Base-by-base conservation (phyloP, 331 rosid species). In the Acacia concinna region DNA sequence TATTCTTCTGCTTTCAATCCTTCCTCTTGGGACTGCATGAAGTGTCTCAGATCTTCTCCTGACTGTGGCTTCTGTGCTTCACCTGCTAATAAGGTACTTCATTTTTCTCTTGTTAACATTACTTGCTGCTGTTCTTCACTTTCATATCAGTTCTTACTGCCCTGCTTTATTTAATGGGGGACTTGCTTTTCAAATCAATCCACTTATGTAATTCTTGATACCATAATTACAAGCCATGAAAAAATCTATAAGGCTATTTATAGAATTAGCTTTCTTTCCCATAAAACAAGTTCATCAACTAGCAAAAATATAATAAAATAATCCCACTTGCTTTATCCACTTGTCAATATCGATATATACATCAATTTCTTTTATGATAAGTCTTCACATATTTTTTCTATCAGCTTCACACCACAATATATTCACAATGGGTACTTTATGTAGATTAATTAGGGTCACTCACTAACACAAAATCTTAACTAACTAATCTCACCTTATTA, bases 31-130 rank as follows among this genome's bases (percentile, higher is more conserved):
- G 81, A 88, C 75, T 90, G 92, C 37, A 84, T 79, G 83, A 85
- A 57, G 63, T 90, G 95, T 62, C 84, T 90, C 23, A 78, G 79
- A 82, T 77, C 92, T 68, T 86, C 88, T 52, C 84, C 89, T 25
- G 60, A 25, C 0, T 87, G 90, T 78, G 92, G 95, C 9, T 90
- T 88, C 43, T 90, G 92, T 80, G 91, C 91, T 57, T 83, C 92
- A 20, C 5, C 23, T 20, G 3, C 68, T 34, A 71, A 82, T 56
- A 88, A 86, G 90, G 90, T 88, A 86, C 52, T 88, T 82, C 52
- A 28, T 49, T 1, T 21, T 15, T 1, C 23, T 62, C 68, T 31
- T 62, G 11, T 12, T 0, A 59, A 59, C 66, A 52, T 52, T 52
- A 5, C 27, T 52, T 47, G 21, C 54, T 47, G n/a, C 17, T 47